phyloP scores from a whole-genome alignment of 2,329 filamentous ascomycete genomes.

The Trichoderma breve region DNA sequence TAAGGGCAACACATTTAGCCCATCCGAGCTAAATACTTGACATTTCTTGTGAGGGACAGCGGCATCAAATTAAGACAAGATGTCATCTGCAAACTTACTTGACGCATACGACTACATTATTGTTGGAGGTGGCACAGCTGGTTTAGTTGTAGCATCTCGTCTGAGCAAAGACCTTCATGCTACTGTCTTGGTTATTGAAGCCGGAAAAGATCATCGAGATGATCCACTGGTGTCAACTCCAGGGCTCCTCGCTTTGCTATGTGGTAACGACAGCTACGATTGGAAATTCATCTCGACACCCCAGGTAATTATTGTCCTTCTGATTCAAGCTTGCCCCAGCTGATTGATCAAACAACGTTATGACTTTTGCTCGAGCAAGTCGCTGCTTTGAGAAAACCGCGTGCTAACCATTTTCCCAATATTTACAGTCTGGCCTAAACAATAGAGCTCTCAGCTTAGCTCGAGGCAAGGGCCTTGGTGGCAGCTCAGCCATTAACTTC shows the following conservation, averaged over 20 bases:
- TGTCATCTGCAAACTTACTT: background rate
- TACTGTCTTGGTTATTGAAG: background rate
- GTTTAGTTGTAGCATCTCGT: background rate
- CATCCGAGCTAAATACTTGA: background rate
- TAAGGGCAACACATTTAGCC: background rate
- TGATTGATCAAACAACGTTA: background rate
- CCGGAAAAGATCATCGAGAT: background rate
- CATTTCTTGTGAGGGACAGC: background rate
- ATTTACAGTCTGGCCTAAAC: background rate
- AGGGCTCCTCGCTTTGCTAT: background rate
- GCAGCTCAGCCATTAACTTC: background rate
- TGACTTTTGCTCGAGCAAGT: background rate
- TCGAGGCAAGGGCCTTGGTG: background rate
- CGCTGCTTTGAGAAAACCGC: background rate
- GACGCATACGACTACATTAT: background rate
- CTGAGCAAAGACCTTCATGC: background rate
- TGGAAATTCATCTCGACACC: background rate
- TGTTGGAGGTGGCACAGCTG: background rate
- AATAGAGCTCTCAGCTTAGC: background rate
- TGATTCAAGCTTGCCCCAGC: background rate
- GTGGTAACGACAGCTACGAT: background rate
- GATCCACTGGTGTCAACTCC: background rate
- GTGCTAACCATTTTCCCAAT: background rate
- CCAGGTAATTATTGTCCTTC: background rate
- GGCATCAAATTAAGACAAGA: background rate